phyloP scores from a whole-genome alignment of 139 green algal species.

The Tetratostichococcus sp. region DNA sequence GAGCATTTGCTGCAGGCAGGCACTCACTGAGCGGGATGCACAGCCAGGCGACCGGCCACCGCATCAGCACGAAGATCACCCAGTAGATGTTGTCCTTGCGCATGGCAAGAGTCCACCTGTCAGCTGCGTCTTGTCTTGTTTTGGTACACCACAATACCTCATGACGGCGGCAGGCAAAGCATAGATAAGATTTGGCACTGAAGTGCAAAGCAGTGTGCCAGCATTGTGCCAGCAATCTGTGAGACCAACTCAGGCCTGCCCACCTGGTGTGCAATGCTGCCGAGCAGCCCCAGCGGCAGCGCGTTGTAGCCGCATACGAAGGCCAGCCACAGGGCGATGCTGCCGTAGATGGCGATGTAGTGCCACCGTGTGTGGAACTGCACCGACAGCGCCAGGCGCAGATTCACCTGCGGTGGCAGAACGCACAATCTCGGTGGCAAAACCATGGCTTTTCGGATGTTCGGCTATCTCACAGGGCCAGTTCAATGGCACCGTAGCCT shows the following conservation, averaged over 20 bases:
- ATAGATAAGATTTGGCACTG: too few relatives aligned
- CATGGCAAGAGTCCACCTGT: too few relatives aligned
- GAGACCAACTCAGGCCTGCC: too few relatives aligned
- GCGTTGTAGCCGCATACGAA: slow-evolving; percentile 34
- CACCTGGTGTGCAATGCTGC: not conserved
- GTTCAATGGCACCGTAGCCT: too few relatives aligned
- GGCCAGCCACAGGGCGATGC: slow-evolving; percentile 32
- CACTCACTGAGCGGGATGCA: not conserved
- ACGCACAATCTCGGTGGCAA: not conserved
- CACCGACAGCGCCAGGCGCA: slow-evolving; percentile 32
- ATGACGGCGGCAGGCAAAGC: too few relatives aligned
- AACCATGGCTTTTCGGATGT: not conserved
- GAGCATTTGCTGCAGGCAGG: too few relatives aligned
- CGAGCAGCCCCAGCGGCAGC: slow-evolving; percentile 9
- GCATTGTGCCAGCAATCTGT: too few relatives aligned
- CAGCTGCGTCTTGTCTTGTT: too few relatives aligned
- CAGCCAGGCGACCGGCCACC: slow-evolving; percentile 12
- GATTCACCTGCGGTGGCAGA: slow-evolving; percentile 32
- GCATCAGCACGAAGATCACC: slow-evolving; percentile 10
- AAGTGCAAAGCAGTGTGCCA: too few relatives aligned
- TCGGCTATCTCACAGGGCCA: too few relatives aligned
- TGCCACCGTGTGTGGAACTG: slow-evolving; percentile 38
- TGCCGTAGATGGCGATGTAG: slow-evolving; percentile 26
- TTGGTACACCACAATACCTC: too few relatives aligned
- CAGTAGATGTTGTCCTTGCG: slow-evolving; percentile 16